Conservation (phyloP, 1,284 basidiomycete species). For the Ustilago curta region DNA sequence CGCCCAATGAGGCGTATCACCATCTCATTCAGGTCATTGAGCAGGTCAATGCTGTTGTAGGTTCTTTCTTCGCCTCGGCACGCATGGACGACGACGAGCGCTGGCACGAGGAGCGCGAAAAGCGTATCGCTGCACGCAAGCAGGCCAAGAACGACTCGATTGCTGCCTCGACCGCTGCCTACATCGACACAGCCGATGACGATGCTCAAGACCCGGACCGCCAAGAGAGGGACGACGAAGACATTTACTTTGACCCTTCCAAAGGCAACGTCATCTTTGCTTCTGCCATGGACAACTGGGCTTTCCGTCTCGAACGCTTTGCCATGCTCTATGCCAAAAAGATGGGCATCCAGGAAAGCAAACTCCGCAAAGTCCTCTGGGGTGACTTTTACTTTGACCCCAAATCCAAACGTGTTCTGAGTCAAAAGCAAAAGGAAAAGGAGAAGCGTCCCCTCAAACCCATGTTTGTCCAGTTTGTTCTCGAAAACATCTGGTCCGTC, state of each 20-base stretch:
- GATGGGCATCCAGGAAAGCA: conserved; percentile 89
- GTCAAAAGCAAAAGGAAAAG: conserved; percentile 84
- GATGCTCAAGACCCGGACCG: conserved; percentile 48
- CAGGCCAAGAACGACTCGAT: conserved; percentile 71
- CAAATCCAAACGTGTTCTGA: conserved; percentile 92
- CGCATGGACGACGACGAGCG: conserved; percentile 92
- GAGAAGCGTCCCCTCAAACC: conserved; percentile 83
- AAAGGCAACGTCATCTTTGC: conserved; percentile 97
- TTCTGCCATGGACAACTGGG: conserved; percentile 97
- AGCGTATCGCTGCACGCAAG: conserved; percentile 80
- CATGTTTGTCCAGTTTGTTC: conserved; percentile 96
- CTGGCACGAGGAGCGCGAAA: conserved; percentile 91
- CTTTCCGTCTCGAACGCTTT: conserved; percentile 93
- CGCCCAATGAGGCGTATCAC: conserved; percentile 92
- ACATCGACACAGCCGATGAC: conserved; percentile 76
- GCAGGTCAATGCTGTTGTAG: conserved; percentile 98
- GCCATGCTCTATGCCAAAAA: conserved; percentile 92
- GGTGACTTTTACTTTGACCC: conserved; percentile 98
- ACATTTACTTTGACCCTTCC: conserved; percentile 96
- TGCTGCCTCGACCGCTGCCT: conserved; percentile 70
- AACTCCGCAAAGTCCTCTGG: conserved; percentile 90
- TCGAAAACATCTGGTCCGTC: conserved; percentile 97
- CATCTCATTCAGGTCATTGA: conserved; percentile 93
- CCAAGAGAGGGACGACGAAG: conserved; percentile 90
- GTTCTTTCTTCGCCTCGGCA: conserved; percentile 92